Percentiles rank a stretch among this genome's conserved stretches.
Evolutionary conservation across 2,329 filamentous ascomycete species (phyloP).

Genomic region (Diplodia corticola): DNA sequence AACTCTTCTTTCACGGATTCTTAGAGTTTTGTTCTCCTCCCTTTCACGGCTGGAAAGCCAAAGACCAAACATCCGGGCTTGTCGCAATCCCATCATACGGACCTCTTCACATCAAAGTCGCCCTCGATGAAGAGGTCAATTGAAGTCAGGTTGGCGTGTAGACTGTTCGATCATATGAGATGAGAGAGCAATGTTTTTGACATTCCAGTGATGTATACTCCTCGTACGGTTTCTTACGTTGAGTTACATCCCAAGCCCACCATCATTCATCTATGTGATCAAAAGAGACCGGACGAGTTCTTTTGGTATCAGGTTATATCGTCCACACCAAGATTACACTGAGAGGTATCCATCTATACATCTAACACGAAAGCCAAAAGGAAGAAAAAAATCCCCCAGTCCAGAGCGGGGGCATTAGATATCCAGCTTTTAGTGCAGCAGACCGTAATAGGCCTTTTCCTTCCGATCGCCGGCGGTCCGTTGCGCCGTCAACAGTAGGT

Average conservation of each 20-base stretch:
- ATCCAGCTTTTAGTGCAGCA: background rate
- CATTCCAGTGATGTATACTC: no score
- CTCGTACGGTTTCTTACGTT: no score
- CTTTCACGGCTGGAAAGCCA: background rate
- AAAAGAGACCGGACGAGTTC: background rate
- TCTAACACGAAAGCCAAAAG: background rate
- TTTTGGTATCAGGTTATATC: background rate
- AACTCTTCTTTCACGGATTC: background rate
- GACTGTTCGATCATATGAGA: no score
- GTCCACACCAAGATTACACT: background rate
- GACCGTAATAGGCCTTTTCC: constrained; percentile 6
- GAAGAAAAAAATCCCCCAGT: background rate
- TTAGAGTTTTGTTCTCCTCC: background rate
- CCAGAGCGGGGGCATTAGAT: background rate
- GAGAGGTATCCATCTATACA: constrained; percentile 14
- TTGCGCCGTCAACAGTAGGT: constrained; percentile 27
- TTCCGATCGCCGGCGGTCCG: background rate
- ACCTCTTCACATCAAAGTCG: background rate
- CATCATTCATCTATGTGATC: background rate
- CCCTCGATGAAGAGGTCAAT: background rate
- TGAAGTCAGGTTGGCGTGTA: background rate
- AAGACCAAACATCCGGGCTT: background rate
- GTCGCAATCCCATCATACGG: background rate
- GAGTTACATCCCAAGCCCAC: no score
- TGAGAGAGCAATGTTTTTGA: no score